These are phyloP conservation scores for Xylaria hypoxylon DNA, from an alignment of 2,329 filamentous ascomycete species.

Conservation along the genomic window DNA sequence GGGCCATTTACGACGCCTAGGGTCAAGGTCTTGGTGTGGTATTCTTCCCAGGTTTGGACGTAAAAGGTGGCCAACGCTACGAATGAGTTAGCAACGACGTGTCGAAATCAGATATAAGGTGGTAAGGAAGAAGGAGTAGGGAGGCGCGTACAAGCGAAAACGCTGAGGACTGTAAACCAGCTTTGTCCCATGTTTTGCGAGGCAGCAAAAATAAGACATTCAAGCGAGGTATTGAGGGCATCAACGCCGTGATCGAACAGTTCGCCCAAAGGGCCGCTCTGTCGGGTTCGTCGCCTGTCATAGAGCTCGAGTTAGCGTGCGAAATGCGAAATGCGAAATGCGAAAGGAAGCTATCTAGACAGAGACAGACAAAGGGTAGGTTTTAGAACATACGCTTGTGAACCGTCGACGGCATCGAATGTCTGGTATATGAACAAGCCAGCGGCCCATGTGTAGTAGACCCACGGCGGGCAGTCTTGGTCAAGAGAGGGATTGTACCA, in stretches of 20 bases:
- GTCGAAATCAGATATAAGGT: background rate
- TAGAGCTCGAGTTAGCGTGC: conserved; percentile 32
- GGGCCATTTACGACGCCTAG: conserved; percentile 93
- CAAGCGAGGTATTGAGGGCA: conserved; percentile 94
- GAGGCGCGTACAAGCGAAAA: conserved; percentile 78
- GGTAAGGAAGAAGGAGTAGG: background rate
- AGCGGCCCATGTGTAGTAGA: conserved; percentile 90
- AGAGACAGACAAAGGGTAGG: conserved; percentile 6
- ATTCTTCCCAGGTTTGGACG: conserved; percentile 99
- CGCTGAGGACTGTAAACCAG: conserved; percentile 85
- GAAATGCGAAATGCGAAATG: conserved; percentile 25
- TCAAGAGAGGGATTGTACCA: conserved; percentile 97
- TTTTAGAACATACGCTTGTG: conserved; percentile 80
- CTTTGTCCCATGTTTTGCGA: conserved; percentile 93
- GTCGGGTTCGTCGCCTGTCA: conserved; percentile 81
- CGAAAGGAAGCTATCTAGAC: background rate
- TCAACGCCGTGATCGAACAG: conserved; percentile 98
- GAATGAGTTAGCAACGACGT: conserved; percentile 33
- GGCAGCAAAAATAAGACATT: conserved; percentile 90
- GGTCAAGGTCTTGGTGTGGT: conserved; percentile 95
- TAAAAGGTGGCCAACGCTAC: conserved; percentile 93
- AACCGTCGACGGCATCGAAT: conserved; percentile 95
- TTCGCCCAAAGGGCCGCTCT: conserved; percentile 93
- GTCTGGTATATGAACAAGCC: conserved; percentile 97
- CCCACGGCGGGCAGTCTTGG: conserved; percentile 93